phyloP scores from a whole-genome alignment of 1,284 basidiomycete species.

The Cryptococcus amylolentus region DNA sequence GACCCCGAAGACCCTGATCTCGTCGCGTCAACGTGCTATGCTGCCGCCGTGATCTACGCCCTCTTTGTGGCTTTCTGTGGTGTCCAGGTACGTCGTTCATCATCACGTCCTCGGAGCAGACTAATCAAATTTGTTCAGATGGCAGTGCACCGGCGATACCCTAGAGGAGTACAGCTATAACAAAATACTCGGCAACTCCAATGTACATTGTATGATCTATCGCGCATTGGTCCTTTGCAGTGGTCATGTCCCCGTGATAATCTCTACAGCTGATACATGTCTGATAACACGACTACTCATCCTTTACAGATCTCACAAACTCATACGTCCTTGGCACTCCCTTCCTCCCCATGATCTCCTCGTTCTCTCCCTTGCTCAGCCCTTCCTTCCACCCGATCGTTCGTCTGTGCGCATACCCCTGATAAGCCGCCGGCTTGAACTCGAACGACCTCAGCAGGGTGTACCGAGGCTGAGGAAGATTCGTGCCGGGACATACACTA shows the following conservation, averaged over 20 bases:
- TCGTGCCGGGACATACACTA: constrained; percentile 24
- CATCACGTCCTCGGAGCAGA: not conserved
- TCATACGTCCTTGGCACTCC: constrained; percentile 46
- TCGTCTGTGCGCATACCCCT: constrained; percentile 84
- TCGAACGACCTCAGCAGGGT: constrained; percentile 73
- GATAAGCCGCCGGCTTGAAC: constrained; percentile 70
- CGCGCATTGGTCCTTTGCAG: not conserved
- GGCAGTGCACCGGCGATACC: constrained; percentile 48
- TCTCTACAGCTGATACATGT: not conserved
- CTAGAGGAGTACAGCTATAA: constrained; percentile 50
- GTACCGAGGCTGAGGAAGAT: constrained; percentile 61
- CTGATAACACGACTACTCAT: not conserved
- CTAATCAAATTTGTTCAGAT: constrained; percentile 25
- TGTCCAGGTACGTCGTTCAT: constrained; percentile 49
- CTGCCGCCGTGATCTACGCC: constrained; percentile 54
- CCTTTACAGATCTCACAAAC: constrained; percentile 29
- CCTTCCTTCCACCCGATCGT: constrained; percentile 68
- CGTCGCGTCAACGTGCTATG: constrained; percentile 53
- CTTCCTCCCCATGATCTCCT: constrained; percentile 45
- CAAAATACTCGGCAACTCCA: not conserved
- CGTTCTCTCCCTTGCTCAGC: constrained; percentile 40
- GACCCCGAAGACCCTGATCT: constrained; percentile 52
- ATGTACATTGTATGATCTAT: not conserved
- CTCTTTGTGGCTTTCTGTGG: constrained; percentile 55
- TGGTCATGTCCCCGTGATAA: not conserved